These are phyloP conservation scores for Pythium sukuiense DNA, from an alignment of 352 stramenopile species.

Conservation along the genomic window DNA sequence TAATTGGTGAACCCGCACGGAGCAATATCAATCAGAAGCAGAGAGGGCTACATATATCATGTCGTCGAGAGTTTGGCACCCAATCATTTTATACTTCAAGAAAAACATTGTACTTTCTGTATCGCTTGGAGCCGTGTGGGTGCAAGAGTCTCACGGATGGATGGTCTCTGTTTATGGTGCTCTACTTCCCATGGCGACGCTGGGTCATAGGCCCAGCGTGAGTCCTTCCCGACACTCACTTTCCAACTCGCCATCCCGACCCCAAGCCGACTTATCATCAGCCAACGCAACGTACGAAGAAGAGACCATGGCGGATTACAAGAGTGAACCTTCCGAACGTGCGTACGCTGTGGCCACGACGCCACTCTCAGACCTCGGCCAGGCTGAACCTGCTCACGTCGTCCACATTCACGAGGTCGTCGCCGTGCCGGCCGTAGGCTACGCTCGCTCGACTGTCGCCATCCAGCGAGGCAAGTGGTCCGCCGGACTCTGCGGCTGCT, in stretches of 20 bases:
- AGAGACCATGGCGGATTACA: neutral
- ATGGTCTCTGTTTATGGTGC: no score
- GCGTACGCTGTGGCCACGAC: neutral
- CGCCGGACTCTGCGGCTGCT: conserved; percentile 19
- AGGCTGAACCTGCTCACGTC: neutral
- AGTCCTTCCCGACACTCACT: neutral
- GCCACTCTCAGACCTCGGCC: neutral
- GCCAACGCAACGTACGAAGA: neutral
- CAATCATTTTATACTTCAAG: no score
- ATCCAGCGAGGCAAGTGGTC: conserved; percentile 19
- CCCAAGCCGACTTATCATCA: neutral
- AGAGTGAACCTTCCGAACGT: neutral
- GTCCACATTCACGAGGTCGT: neutral
- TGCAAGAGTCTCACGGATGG: no score
- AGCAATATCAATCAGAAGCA: no score
- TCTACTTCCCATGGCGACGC: no score
- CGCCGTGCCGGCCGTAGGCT: neutral
- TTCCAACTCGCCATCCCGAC: neutral
- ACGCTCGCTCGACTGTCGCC: neutral
- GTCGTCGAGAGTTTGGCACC: no score
- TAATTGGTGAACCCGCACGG: no score
- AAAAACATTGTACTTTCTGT: no score
- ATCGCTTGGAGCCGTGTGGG: no score
- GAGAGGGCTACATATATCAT: no score
- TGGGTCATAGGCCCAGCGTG: no score